Percentiles rank a stretch among this genome's conserved stretches.
Conservation (phyloP, 2,329 filamentous ascomycete species). For the Aureobasidium sp. region DNA sequence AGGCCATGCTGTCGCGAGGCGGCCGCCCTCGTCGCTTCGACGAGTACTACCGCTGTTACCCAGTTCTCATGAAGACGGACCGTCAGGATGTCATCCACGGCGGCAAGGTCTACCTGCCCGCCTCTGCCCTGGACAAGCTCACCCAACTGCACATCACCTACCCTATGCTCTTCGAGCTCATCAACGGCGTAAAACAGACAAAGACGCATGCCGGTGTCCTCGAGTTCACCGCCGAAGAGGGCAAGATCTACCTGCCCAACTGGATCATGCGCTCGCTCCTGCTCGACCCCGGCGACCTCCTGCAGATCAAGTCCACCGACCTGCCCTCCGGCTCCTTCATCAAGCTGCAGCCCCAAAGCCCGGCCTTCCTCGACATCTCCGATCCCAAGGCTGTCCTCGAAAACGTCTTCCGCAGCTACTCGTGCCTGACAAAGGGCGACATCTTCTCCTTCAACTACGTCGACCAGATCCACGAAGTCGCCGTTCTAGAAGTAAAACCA, state of each 20-base stretch:
- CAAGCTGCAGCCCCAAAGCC: slow-evolving; percentile 91
- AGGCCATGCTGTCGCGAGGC: slow-evolving; percentile 44
- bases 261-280: slow-evolving; percentile 95
- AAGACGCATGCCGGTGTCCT: slow-evolving; percentile 90
- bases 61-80: slow-evolving; percentile 85
- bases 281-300: slow-evolving; percentile 85
- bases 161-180: slow-evolving; percentile 92
- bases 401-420: slow-evolving; percentile 92
- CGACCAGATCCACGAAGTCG: slow-evolving; percentile 85
- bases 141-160: slow-evolving; percentile 94
- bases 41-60: slow-evolving; percentile 97
- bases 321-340: slow-evolving; percentile 84
- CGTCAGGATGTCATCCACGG: slow-evolving; percentile 88
- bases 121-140: slow-evolving; percentile 92
- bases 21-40: slow-evolving; percentile 71
- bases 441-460: slow-evolving; percentile 97
- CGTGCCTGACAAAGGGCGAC: slow-evolving; percentile 85
- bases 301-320: slow-evolving; percentile 92
- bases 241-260: slow-evolving; percentile 88
- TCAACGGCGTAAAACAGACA: slow-evolving; percentile 72
- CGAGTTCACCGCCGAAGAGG: slow-evolving; percentile 96
- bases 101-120: slow-evolving; percentile 95
- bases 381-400: slow-evolving; percentile 96
- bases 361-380: slow-evolving; percentile 90
- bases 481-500: slow-evolving; percentile 88